Evolutionary conservation across 495 filamentous ascomycete genomes (phyloP).

Genomic region (Articulospora tetracladia): DNA sequence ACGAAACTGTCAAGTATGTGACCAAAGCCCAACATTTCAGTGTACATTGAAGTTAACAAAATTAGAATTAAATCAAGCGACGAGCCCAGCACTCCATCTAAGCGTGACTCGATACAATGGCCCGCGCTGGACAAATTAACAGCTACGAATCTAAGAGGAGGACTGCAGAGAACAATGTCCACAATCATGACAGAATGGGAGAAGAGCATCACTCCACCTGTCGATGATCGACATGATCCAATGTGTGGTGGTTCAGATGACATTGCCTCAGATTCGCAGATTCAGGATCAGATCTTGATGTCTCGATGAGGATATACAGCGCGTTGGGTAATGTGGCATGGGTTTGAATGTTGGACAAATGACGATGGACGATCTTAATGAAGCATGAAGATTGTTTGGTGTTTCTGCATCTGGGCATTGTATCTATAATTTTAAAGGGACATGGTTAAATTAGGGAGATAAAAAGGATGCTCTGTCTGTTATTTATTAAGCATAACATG

Average conservation of each 20-base stretch:
- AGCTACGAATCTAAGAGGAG: slow-evolving; percentile 50
- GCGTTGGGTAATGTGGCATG: background rate
- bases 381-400: background rate
- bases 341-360: background rate
- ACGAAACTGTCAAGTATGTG: slow-evolving; percentile 51
- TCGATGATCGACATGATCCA: slow-evolving; percentile 7
- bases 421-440: background rate
- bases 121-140: slow-evolving; percentile 56
- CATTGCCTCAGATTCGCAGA: background rate
- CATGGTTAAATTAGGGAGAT: background rate
- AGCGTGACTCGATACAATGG: slow-evolving; percentile 59
- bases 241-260: background rate
- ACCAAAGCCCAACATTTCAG: slow-evolving; percentile 13
- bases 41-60: slow-evolving; percentile 8
- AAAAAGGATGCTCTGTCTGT: too few relatives aligned
- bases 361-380: background rate
- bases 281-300: background rate
- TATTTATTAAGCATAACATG: too few relatives aligned
- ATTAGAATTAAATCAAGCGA: slow-evolving; percentile 36
- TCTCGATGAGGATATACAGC: background rate
- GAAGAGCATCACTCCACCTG: slow-evolving; percentile 27
- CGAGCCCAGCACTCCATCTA: slow-evolving; percentile 14
- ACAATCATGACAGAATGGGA: slow-evolving; percentile 71
- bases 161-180: slow-evolving; percentile 57
- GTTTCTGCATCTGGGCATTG: background rate